These are phyloP conservation scores for Yamagishiella unicocca DNA, from an alignment of 139 green algal species.

Conservation along the genomic window DNA sequence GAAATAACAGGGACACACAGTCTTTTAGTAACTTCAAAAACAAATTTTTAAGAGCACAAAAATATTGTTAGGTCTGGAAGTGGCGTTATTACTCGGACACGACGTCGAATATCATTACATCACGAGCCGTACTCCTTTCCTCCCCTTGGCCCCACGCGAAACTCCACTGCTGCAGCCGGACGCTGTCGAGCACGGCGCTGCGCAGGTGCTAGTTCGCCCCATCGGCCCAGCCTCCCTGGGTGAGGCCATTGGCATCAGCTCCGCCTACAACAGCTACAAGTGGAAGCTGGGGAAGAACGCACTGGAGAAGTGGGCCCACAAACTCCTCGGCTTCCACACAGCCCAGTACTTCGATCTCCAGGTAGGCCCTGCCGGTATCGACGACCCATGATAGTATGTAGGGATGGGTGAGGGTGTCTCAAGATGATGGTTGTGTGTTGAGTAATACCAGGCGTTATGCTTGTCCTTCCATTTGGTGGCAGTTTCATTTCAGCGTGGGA, in stretches of 20 bases:
- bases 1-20: too few species aligned
- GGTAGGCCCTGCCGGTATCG: neutral
- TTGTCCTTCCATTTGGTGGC: neutral
- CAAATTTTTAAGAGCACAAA: too few species aligned
- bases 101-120: too few species aligned
- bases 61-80: too few species aligned
- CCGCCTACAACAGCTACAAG: neutral
- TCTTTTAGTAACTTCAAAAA: too few species aligned
- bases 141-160: too few species aligned
- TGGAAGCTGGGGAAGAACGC: neutral
- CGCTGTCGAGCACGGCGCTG: too few species aligned
- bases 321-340: slow-evolving; percentile 4
- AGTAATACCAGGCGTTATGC: neutral
- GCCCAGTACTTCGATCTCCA: slow-evolving; percentile 7
- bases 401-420: neutral
- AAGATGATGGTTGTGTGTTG: neutral
- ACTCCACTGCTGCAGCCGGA: too few species aligned
- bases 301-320: neutral
- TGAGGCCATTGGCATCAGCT: slow-evolving; percentile 39
- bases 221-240: slow-evolving; percentile 22
- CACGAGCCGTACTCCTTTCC: too few species aligned
- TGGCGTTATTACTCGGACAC: too few species aligned
- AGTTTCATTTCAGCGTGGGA: neutral
- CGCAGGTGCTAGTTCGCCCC: neutral
- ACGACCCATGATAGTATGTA: too few species aligned